phyloP scores from a whole-genome alignment of 2,329 filamentous ascomycete species.

The Fusarium secorum region DNA sequence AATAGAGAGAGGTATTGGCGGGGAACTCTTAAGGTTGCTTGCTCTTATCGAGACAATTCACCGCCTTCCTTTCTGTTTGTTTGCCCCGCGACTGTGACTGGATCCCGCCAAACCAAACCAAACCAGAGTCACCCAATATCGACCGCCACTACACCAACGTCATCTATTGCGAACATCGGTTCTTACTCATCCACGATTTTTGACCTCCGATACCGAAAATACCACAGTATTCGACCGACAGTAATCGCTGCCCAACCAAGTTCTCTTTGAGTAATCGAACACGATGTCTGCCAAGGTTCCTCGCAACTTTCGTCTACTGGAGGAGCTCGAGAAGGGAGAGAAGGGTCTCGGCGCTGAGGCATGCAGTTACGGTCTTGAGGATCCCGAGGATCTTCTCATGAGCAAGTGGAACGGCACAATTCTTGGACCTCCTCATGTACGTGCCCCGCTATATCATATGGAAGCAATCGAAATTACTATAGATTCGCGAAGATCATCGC shows the following conservation, averaged over 20 bases:
- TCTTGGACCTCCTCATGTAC: conserved; percentile 91
- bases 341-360: conserved; percentile 96
- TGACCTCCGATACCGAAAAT: background rate
- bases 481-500: background rate
- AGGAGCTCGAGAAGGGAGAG: conserved; percentile 98
- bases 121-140: conserved; percentile 27
- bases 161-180: conserved; percentile 12
- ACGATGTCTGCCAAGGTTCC: conserved; percentile 70
- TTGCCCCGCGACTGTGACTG: conserved; percentile 33
- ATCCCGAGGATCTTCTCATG: conserved; percentile 95
- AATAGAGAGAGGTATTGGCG: conserved; percentile 9
- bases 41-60: conserved; percentile 11
- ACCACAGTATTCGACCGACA: background rate
- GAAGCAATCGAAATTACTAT: background rate
- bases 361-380: conserved; percentile 94
- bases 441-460: conserved; percentile 42
- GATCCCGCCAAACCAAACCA: conserved; percentile 3
- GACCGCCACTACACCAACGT: conserved; percentile 32
- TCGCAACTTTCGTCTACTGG: conserved; percentile 93
- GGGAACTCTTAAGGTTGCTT: conserved; percentile 17
- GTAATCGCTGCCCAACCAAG: background rate
- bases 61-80: conserved; percentile 27
- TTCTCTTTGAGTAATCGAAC: background rate
- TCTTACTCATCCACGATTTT: conserved; percentile 6
- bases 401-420: conserved; percentile 99